Conservation (phyloP, 495 filamentous ascomycete genomes). For the Penicillium silybi region DNA sequence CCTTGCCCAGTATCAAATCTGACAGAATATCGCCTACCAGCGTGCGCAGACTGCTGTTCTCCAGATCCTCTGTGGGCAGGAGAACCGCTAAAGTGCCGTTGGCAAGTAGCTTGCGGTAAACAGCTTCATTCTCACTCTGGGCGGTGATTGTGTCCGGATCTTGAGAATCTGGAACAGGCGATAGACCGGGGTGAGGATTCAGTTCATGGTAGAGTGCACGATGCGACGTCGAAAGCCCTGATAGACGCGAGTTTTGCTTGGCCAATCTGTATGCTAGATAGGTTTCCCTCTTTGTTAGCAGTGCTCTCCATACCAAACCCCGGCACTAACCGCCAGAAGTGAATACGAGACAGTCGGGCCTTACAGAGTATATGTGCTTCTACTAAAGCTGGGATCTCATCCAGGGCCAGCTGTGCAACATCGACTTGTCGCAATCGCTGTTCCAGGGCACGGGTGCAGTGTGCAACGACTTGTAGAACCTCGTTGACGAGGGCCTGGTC, state of each 20-base stretch:
- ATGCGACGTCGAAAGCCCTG: constrained; percentile 33
- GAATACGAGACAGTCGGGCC: constrained; percentile 24
- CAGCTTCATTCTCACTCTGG: constrained; percentile 71
- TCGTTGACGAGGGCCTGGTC: constrained; percentile 85
- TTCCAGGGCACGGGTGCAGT: constrained; percentile 82
- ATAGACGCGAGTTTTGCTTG: constrained; percentile 49
- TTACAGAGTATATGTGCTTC: constrained; percentile 77
- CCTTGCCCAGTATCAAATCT: constrained; percentile 76
- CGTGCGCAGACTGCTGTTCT: constrained; percentile 76
- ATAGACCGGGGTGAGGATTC: constrained; percentile 73
- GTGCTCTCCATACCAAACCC: background rate
- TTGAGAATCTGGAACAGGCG: constrained; percentile 61
- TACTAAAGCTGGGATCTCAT: constrained; percentile 82
- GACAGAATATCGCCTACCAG: constrained; percentile 82
- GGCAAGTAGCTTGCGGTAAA: constrained; percentile 77
- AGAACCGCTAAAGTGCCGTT: constrained; percentile 74
- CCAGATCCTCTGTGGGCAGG: constrained; percentile 86
- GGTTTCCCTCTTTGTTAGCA: constrained; percentile 4
- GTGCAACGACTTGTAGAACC: constrained; percentile 81
- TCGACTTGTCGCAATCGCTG: constrained; percentile 78
- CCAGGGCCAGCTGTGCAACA: constrained; percentile 74
- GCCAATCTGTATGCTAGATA: constrained; percentile 49
- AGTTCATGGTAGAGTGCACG: constrained; percentile 78
- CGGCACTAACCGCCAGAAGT: background rate
- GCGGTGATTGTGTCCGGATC: constrained; percentile 47